Percentiles rank a stretch among this genome's conserved stretches.
Conservation (phyloP, 495 filamentous ascomycete genomes). For the Penicillium longicatenatum region DNA sequence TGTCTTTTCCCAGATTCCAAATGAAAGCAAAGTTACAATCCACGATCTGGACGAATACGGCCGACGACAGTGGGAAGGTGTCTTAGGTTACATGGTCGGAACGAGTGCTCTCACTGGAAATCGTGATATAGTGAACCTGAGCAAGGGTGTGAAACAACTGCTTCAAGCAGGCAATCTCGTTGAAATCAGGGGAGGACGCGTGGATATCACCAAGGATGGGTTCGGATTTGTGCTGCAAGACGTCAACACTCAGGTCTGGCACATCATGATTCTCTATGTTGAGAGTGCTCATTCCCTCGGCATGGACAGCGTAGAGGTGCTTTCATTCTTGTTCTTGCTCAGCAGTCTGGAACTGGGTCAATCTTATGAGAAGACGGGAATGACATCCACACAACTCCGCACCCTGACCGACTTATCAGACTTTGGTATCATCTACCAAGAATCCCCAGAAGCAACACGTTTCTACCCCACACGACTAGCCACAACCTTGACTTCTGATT, state of each 20-base stretch:
- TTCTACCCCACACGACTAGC: constrained; percentile 96
- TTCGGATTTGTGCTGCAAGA: constrained; percentile 95
- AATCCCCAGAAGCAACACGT: constrained; percentile 54
- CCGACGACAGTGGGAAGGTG: constrained; percentile 88
- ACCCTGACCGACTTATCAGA: constrained; percentile 86
- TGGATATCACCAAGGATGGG: constrained; percentile 82
- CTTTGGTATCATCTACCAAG: constrained; percentile 87
- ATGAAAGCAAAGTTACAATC: constrained; percentile 60
- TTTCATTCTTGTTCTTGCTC: constrained; percentile 95
- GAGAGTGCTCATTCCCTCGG: constrained; percentile 75
- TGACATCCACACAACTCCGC: constrained; percentile 77
- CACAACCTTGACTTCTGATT: constrained; percentile 89
- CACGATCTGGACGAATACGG: constrained; percentile 84
- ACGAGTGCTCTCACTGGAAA: constrained; percentile 56
- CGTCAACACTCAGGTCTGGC: constrained; percentile 95
- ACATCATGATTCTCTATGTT: constrained; percentile 88
- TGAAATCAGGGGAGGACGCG: constrained; percentile 56
- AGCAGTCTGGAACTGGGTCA: constrained; percentile 88
- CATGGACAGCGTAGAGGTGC: constrained; percentile 88
- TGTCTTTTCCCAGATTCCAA: constrained; percentile 67
- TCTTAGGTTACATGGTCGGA: constrained; percentile 92
- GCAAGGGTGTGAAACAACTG: constrained; percentile 78
- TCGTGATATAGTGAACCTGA: constrained; percentile 56
- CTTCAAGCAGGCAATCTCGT: constrained; percentile 81
- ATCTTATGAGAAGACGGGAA: constrained; percentile 77